Conservation (phyloP, 2,329 filamentous ascomycete species). For the Aspergillus clavatus region DNA sequence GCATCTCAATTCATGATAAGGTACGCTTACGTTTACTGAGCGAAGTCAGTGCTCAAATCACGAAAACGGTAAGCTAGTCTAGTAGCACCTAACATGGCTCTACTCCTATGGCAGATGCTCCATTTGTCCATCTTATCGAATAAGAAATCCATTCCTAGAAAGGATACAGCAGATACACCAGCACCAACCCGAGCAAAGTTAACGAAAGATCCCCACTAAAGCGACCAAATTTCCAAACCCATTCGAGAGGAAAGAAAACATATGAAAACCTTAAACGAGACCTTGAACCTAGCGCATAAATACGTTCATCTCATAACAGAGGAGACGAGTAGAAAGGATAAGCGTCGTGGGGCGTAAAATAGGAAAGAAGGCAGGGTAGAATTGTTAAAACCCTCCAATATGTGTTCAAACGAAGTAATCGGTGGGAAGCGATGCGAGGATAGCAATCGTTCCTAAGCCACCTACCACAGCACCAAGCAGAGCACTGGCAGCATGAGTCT, state of each 20-base stretch:
- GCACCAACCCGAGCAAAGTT: not conserved
- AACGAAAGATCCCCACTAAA: not conserved
- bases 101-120: not conserved
- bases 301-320: not conserved
- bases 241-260: not conserved
- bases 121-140: not conserved
- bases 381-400: not conserved
- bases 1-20: too few species aligned
- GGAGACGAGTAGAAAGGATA: not conserved
- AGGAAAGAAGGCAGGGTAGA: constrained; percentile 5
- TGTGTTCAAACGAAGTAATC: constrained; percentile 37
- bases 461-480: constrained; percentile 39
- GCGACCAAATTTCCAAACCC: not conserved
- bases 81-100: too few species aligned
- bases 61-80: too few species aligned
- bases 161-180: not conserved
- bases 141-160: not conserved
- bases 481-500: constrained; percentile 38
- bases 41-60: too few species aligned
- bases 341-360: constrained; percentile 2
- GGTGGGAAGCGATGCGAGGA: constrained; percentile 39
- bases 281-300: not conserved
- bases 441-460: constrained; percentile 38
- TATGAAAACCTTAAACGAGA: not conserved
- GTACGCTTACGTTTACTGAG: too few species aligned